These are phyloP conservation scores for Sechiopsis laciniata DNA, from an alignment of 306 rosid species.

Conservation along the genomic window DNA sequence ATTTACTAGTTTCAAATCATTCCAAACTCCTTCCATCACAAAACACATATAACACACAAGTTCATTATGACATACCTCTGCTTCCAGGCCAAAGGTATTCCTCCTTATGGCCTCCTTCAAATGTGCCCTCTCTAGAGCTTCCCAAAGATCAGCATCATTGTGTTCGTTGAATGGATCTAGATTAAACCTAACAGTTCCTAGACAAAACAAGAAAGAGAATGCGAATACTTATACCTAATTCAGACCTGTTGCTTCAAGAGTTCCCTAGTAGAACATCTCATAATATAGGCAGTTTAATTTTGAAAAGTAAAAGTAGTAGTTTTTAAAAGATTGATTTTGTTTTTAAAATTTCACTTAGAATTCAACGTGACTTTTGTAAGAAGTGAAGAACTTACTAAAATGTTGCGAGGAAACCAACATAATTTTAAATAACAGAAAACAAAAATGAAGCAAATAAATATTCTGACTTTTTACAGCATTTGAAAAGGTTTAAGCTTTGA, in stretches of 20 bases:
- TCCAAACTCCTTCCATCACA: too few relatives aligned
- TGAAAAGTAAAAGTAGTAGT: background rate
- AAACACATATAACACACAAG: too few relatives aligned
- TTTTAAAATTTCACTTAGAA: too few relatives aligned
- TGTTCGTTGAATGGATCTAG: conserved; percentile 53
- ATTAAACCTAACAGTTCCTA: conserved; percentile 53
- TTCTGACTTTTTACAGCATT: background rate
- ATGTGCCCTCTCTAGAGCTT: conserved; percentile 51
- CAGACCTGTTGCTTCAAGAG: too few relatives aligned
- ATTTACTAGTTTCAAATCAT: too few relatives aligned
- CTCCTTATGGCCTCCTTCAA: conserved; percentile 44
- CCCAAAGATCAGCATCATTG: conserved; percentile 54
- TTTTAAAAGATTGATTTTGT: background rate
- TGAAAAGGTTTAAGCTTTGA: background rate
- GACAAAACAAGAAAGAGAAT: background rate
- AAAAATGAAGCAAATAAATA: background rate
- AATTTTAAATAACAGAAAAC: background rate
- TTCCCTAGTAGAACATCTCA: background rate
- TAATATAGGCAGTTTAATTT: background rate
- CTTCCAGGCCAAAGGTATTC: conserved; percentile 41
- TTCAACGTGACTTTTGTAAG: too few relatives aligned
- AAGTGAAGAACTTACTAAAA: background rate
- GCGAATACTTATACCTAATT: background rate
- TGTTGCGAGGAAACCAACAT: background rate
- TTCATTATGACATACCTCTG: too few relatives aligned